These are phyloP conservation scores for Mediolabrus comicus DNA, from an alignment of 108 stramenopile species.

Conservation along the genomic window DNA sequence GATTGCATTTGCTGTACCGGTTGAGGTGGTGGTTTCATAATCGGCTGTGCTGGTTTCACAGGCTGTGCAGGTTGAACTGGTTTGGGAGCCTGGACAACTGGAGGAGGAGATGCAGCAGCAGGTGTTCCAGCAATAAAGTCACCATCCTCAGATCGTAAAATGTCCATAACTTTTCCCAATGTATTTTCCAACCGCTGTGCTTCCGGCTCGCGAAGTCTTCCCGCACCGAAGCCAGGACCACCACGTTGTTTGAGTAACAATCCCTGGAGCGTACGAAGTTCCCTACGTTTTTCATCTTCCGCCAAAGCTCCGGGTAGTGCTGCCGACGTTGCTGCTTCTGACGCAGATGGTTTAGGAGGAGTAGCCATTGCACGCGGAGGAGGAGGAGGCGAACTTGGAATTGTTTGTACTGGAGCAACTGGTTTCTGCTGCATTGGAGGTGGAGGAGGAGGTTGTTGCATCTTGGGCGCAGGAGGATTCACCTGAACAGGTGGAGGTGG, in stretches of 20 bases:
- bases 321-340: constrained; percentile 6
- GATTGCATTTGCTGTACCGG: constrained; percentile 4
- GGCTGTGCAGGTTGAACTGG: neutral
- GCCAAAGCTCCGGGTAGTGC: constrained; percentile 14
- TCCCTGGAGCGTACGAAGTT: constrained; percentile 75
- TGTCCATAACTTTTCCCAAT: constrained; percentile 39
- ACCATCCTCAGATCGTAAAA: constrained; percentile 51
- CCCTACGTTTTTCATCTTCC: constrained; percentile 49
- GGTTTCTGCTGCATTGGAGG: constrained; percentile 3
- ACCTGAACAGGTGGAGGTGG: neutral
- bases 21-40: constrained; percentile 1
- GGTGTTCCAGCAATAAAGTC: neutral
- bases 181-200: constrained; percentile 52
- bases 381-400: neutral
- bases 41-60: constrained; percentile 3
- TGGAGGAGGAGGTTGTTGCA: neutral
- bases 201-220: constrained; percentile 64
- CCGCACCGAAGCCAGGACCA: constrained; percentile 82
- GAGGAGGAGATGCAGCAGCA: neutral
- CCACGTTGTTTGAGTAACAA: constrained; percentile 84
- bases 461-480: neutral
- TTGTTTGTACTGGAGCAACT: neutral
- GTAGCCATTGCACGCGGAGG: neutral
- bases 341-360: neutral
- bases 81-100: constrained; percentile 3